Evolutionary conservation across 2,329 filamentous ascomycete genomes (phyloP).

Genomic region (Sporothrix inflata): DNA sequence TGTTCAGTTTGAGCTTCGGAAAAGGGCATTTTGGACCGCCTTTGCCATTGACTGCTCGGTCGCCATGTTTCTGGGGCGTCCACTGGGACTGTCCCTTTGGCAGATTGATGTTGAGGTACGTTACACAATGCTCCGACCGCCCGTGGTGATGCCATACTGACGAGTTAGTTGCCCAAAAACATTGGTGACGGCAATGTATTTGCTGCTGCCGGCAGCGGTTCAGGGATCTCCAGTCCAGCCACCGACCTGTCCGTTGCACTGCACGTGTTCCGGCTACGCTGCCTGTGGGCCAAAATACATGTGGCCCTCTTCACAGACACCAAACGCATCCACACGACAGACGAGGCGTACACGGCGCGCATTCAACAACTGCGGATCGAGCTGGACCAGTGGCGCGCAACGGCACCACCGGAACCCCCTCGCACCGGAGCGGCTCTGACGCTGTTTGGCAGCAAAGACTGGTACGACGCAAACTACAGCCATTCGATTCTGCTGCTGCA

Average conservation of each 20-base stretch:
- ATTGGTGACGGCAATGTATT: conserved; percentile 11
- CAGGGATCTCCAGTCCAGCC: neutral
- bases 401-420: neutral
- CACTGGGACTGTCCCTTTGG: neutral
- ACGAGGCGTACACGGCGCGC: neutral
- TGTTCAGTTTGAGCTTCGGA: neutral
- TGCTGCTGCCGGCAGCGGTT: neutral
- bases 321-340: neutral
- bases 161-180: neutral
- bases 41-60: conserved; percentile 17
- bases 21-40: neutral
- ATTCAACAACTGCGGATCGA: neutral
- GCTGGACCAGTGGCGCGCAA: neutral
- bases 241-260: neutral
- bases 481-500: conserved; percentile 46
- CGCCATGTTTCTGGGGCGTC: conserved; percentile 4
- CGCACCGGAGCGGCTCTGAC: conserved; percentile 30
- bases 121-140: neutral
- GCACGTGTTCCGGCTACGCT: neutral
- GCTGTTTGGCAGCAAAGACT: conserved; percentile 43
- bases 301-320: neutral
- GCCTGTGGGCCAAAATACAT: neutral
- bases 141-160: neutral
- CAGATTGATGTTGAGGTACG: neutral
- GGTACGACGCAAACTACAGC: conserved; percentile 46